Conservation (phyloP, 1,284 basidiomycete genomes). For the Heimioporus retisporus region DNA sequence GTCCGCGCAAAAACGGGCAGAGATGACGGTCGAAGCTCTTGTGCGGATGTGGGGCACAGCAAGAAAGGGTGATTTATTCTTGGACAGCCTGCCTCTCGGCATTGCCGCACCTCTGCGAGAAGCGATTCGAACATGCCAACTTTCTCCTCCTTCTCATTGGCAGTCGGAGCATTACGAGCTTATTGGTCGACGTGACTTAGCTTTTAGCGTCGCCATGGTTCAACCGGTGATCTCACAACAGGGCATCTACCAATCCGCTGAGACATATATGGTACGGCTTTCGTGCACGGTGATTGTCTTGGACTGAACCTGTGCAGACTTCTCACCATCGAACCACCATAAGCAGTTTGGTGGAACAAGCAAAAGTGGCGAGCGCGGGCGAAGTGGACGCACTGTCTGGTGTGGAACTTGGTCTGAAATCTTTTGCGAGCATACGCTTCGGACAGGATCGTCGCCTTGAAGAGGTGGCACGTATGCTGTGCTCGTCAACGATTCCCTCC, state of each 20-base stretch:
- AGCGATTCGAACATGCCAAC: constrained; percentile 84
- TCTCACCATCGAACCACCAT: constrained; percentile 60
- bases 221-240: constrained; percentile 42
- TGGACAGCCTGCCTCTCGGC: constrained; percentile 74
- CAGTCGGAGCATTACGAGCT: constrained; percentile 76
- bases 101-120: constrained; percentile 87
- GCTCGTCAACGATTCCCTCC: constrained; percentile 76
- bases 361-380: constrained; percentile 59
- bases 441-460: constrained; percentile 88
- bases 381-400: constrained; percentile 70
- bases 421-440: constrained; percentile 87
- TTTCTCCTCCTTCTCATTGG: constrained; percentile 82
- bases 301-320: constrained; percentile 42
- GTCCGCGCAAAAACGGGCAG: constrained; percentile 69
- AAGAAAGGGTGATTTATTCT: constrained; percentile 50
- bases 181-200: constrained; percentile 86
- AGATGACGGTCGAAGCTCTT: constrained; percentile 71
- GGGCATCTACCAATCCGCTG: constrained; percentile 42
- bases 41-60: constrained; percentile 59
- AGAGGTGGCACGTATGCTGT: constrained; percentile 90
- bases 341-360: constrained; percentile 59
- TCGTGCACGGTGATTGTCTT: constrained; percentile 10
- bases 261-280: constrained; percentile 58
- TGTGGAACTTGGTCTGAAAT: constrained; percentile 75
- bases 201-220: constrained; percentile 48